Percentiles rank a stretch among this genome's conserved stretches.
phyloP scores from a whole-genome alignment of 192 early-diverging fungal genomes.

The Chytriomyces hyalinus region DNA sequence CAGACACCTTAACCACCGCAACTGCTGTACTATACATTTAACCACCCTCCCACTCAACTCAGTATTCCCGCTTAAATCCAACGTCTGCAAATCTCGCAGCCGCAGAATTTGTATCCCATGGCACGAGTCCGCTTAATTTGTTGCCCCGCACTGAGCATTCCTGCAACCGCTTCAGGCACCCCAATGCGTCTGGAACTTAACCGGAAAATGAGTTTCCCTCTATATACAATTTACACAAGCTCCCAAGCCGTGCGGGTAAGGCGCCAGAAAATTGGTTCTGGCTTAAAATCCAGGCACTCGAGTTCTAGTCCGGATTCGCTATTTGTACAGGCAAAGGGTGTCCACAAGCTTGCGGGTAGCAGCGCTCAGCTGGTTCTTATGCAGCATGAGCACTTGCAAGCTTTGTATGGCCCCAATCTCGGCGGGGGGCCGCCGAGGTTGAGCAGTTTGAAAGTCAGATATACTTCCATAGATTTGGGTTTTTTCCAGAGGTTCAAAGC shows the following conservation, averaged over 20 bases:
- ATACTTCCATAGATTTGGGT: not conserved
- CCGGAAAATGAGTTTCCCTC: not conserved
- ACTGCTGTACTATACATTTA: not conserved
- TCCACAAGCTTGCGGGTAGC: not conserved
- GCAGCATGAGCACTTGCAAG: not conserved
- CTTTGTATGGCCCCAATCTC: not conserved
- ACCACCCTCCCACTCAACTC: not conserved
- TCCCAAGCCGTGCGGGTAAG: not conserved
- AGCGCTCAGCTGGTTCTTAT: conserved; percentile 3
- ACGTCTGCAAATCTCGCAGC: not conserved
- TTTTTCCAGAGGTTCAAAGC: not conserved
- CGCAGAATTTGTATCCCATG: not conserved
- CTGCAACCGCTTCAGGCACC: not conserved
- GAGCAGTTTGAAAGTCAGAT: not conserved
- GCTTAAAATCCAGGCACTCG: not conserved
- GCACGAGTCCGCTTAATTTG: not conserved
- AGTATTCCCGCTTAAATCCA: not conserved
- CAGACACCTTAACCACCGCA: not conserved
- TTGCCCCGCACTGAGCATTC: not conserved
- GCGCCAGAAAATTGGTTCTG: not conserved
- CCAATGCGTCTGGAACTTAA: not conserved
- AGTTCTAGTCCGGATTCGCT: not conserved
- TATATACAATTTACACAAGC: not conserved
- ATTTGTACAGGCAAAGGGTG: not conserved
- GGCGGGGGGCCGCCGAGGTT: not conserved